Evolutionary conservation across 164 flowering plant species (phyloP), one percentile per base, ranked within the genome.

Genomic region (Brasenia schreberi): DNA sequence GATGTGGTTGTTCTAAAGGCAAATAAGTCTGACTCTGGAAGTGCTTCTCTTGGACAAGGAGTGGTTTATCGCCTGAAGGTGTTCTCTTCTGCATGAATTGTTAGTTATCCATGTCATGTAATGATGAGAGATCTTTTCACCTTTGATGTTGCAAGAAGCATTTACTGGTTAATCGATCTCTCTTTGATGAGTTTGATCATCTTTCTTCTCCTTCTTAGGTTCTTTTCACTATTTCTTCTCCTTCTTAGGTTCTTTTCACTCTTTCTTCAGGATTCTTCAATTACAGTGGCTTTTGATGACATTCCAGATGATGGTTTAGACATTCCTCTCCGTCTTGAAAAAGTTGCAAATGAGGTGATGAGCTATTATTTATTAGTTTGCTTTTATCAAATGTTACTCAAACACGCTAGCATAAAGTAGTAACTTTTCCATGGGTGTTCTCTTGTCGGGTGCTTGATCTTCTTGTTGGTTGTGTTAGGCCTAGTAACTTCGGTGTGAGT

Each of bases 1-100:
- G 99, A 95, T 74, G 96, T 92, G 62, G 97, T 95, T 72, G 84
- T 88, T 69, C 75, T 95, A 64, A 92, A 82, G 78, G 88, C 89
- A 43, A 95, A 95, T 76, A 92, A 85, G 75, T 91, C 97, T 75
- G 99, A 92, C 74, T 49, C 74, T 44, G 96, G 92, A 23, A 87
- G 94, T 63, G 87, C 91, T 78, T 70, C 96, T 49, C 89, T 95
- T 74, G 99, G 97, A 19, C 99, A 89, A 83, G 99, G 99, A 70
- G 96, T 95, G 12, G 96, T 92, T 72, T 95, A 95, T 77, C 89
- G 96, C 59, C 77, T 92, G 43, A 95, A 91, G 96, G 99, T 94
- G 79, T 65, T 69, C 17, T 42, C 45, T n/a, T 53, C 42, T 56
- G 39, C 23, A 59, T 18, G 18, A 16, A 7, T 59, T 6, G 11